Evolutionary conservation across 208 protist species (phyloP).

Genomic region (Leishmania turanica): DNA sequence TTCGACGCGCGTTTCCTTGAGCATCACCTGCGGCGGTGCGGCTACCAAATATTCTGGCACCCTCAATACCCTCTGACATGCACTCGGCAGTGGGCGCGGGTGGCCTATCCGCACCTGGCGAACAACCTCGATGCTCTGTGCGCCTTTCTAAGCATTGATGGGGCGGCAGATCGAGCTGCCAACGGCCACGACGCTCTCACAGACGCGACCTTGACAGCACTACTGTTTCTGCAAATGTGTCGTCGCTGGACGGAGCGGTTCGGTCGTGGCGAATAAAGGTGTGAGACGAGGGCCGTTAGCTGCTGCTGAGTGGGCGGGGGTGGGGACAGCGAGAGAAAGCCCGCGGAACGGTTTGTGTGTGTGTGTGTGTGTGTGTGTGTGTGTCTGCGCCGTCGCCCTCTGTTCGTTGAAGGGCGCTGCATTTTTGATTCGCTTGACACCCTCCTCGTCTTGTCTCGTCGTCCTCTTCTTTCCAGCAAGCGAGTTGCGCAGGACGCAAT

Average conservation of each 20-base stretch:
- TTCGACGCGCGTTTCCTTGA: constrained; percentile 68
- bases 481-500: background rate
- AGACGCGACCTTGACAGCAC: constrained; percentile 58
- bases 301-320: background rate
- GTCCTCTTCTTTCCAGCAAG: background rate
- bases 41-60: constrained; percentile 59
- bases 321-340: background rate
- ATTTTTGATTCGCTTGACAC: background rate
- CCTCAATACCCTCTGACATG: constrained; percentile 50
- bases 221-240: constrained; percentile 51
- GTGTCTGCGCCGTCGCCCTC: background rate
- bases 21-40: constrained; percentile 22
- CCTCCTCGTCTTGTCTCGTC: background rate
- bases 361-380: background rate
- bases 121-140: constrained; percentile 45
- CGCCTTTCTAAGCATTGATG: constrained; percentile 43
- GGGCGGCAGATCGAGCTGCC: constrained; percentile 23
- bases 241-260: constrained; percentile 10
- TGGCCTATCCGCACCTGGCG: constrained; percentile 51
- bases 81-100: constrained; percentile 41
- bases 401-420: background rate
- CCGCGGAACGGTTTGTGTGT: background rate
- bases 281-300: background rate
- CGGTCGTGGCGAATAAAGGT: background rate
- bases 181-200: constrained; percentile 47